These are phyloP conservation scores for Solanum clarkiae DNA, from an alignment of 257 asterid genomes.

Conservation along the genomic window DNA sequence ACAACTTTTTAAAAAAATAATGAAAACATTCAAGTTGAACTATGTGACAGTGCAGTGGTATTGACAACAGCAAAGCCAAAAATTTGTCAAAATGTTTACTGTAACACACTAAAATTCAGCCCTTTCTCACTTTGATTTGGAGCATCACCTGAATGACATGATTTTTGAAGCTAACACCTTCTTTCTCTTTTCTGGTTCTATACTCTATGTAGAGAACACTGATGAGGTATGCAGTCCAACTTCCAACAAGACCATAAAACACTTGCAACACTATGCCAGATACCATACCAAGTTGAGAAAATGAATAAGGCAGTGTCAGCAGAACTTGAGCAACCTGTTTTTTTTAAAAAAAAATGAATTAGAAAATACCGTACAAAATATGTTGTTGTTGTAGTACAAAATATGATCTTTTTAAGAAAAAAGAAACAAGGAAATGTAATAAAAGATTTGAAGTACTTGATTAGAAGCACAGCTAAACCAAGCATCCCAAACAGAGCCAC, in stretches of 20 bases:
- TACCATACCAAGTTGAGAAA: slow-evolving; percentile 82
- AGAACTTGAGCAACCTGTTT: slow-evolving; percentile 89
- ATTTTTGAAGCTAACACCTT: slow-evolving; percentile 78
- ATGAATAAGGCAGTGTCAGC: slow-evolving; percentile 79
- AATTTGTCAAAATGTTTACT: background rate
- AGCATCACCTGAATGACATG: slow-evolving; percentile 80
- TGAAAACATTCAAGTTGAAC: background rate
- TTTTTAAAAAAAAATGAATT: background rate
- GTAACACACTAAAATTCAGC: too few species aligned
- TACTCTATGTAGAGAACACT: slow-evolving; percentile 83
- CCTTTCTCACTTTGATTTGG: background rate
- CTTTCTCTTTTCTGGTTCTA: slow-evolving; percentile 79
- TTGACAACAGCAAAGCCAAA: background rate
- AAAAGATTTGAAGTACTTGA: slow-evolving; percentile 30
- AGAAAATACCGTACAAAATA: background rate
- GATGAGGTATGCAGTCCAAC: slow-evolving; percentile 97
- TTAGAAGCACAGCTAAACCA: slow-evolving; percentile 98
- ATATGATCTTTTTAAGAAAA: background rate
- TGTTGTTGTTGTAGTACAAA: background rate
- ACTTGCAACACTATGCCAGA: slow-evolving; percentile 73
- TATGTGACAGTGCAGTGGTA: background rate
- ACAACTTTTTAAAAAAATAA: background rate
- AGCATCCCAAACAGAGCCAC: slow-evolving; percentile 97
- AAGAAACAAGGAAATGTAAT: background rate
- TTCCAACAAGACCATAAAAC: slow-evolving; percentile 74